Conservation (phyloP, 2,329 filamentous ascomycete genomes). For the Trichoderma oligosporum region DNA sequence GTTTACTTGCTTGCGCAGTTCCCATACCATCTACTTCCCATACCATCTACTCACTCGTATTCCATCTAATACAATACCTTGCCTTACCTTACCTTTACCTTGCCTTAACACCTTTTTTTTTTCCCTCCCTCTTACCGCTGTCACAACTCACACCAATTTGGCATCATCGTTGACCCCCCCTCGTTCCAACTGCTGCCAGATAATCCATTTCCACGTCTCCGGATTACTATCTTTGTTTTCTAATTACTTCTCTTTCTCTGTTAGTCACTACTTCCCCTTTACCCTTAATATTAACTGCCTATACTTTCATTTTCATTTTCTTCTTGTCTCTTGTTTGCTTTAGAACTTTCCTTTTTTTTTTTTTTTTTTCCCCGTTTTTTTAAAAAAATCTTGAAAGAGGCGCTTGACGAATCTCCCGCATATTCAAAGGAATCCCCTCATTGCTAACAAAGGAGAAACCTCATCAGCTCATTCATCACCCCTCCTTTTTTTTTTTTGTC, state of each 20-base stretch:
- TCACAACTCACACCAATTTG: constrained; percentile 15
- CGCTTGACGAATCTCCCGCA: constrained; percentile 28
- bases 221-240: background rate
- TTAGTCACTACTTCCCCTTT: background rate
- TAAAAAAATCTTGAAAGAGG: background rate
- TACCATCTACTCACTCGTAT: no score
- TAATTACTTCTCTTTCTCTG: background rate
- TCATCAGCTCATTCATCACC: constrained; percentile 28
- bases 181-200: background rate
- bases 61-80: background rate
- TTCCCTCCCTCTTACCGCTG: background rate
- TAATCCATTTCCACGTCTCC: background rate
- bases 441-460: constrained; percentile 28
- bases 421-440: constrained; percentile 21
- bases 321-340: background rate
- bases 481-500: constrained; percentile 18
- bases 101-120: background rate
- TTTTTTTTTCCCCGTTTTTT: background rate
- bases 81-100: background rate
- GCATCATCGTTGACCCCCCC: constrained; percentile 8
- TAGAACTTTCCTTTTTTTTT: background rate
- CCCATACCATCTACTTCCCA: constrained; percentile 15
- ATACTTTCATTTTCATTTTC: background rate
- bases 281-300: background rate
- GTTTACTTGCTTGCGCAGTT: constrained; percentile 4